phyloP scores from a whole-genome alignment of 2,329 filamentous ascomycete genomes.

The Trichocomaceae sp. region DNA sequence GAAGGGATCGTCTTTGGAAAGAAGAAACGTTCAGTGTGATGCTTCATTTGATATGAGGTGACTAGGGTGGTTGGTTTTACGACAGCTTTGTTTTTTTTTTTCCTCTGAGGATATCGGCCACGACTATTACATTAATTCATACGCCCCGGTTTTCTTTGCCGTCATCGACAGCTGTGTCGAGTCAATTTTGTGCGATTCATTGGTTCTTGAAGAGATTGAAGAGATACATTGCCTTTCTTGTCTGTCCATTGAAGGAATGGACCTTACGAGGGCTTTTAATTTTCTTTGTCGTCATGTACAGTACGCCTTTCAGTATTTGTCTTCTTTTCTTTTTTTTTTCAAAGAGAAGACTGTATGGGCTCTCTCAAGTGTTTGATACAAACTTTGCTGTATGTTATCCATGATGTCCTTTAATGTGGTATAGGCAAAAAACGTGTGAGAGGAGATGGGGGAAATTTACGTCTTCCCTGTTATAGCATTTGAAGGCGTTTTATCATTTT shows the following conservation, averaged over 20 bases:
- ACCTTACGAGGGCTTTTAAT: background rate
- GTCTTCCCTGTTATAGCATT: background rate
- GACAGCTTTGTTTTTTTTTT: background rate
- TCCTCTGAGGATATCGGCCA: background rate
- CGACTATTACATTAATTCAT: background rate
- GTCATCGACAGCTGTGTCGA: conserved; percentile 1
- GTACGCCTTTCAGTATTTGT: conserved; percentile 1
- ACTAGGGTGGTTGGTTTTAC: background rate
- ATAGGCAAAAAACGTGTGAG: conserved; percentile 1
- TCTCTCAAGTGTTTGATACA: background rate
- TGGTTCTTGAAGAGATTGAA: background rate
- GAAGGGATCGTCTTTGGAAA: conserved; percentile 38
- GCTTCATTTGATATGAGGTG: background rate
- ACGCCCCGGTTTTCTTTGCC: background rate
- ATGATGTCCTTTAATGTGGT: conserved; percentile 3
- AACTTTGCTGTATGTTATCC: conserved; percentile 11
- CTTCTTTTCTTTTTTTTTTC: background rate
- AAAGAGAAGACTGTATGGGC: background rate
- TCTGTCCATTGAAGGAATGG: background rate
- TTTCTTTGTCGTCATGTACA: conserved; percentile 5
- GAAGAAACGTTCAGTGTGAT: conserved; percentile 6
- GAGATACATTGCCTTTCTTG: background rate
- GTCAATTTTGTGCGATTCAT: background rate
- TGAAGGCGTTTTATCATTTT: background rate
- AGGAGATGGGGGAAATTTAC: background rate